Conservation (phyloP, 805 yeast species). For the Saturnispora hagleri region DNA sequence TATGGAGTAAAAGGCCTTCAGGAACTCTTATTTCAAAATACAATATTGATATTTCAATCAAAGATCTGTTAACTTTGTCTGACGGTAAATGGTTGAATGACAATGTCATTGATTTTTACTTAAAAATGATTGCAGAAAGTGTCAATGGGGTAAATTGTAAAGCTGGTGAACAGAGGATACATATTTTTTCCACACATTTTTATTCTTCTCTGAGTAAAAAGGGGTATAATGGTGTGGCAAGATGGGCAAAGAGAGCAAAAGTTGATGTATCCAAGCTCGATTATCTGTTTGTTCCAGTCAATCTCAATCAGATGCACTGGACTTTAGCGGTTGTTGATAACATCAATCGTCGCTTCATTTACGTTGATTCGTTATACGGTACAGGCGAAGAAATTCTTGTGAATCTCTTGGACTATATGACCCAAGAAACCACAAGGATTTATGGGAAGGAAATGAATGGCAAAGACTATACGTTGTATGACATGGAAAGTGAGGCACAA, state of each 20-base stretch:
- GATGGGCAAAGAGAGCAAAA: constrained; percentile 78
- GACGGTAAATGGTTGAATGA: constrained; percentile 85
- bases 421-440: constrained; percentile 53
- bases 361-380: constrained; percentile 68
- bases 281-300: constrained; percentile 75
- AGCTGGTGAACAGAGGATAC: constrained; percentile 33
- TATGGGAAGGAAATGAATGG: constrained; percentile 31
- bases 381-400: constrained; percentile 38
- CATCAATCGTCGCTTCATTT: constrained; percentile 45
- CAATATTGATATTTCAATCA: constrained; percentile 49
- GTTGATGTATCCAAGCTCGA: constrained; percentile 55
- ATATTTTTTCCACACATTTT: constrained; percentile 83
- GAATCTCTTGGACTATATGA: constrained; percentile 51
- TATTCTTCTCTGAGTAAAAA: constrained; percentile 58
- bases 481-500: constrained; percentile 17
- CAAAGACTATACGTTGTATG: constrained; percentile 22
- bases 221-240: constrained; percentile 73
- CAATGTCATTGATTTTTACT: constrained; percentile 75
- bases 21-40: constrained; percentile 28
- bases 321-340: constrained; percentile 76
- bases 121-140: constrained; percentile 40
- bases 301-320: constrained; percentile 82
- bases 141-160: constrained; percentile 16
- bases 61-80: constrained; percentile 63
- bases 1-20: constrained; percentile 26